Conservation (phyloP, 305 asterid genomes). For the Plantago lanceolata region DNA sequence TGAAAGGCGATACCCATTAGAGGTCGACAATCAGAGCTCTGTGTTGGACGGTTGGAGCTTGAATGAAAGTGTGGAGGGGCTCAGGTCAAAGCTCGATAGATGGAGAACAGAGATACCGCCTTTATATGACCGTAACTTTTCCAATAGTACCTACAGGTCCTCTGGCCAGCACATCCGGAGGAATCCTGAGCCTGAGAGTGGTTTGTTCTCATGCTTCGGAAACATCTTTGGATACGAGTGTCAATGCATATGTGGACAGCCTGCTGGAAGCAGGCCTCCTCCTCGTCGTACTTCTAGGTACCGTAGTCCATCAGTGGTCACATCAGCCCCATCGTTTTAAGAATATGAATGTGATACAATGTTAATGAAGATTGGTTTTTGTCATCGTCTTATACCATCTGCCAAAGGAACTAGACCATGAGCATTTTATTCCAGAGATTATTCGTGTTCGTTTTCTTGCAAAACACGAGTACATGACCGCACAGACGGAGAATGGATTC, state of each 20-base stretch:
- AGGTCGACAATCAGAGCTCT: slow-evolving; percentile 61
- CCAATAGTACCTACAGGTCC: slow-evolving; percentile 49
- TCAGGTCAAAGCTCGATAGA: slow-evolving; percentile 74
- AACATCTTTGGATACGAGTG: slow-evolving; percentile 75
- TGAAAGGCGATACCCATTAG: slow-evolving; percentile 46
- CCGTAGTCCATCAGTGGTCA: slow-evolving; percentile 42
- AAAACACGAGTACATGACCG: background rate
- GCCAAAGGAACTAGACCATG: background rate
- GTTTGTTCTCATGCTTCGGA: slow-evolving; percentile 73
- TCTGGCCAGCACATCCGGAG: slow-evolving; percentile 31
- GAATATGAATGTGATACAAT: background rate
- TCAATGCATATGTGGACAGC: slow-evolving; percentile 78
- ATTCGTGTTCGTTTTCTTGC: background rate
- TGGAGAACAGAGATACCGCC: slow-evolving; percentile 87
- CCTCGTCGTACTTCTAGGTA: slow-evolving; percentile 22
- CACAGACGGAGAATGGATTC: background rate
- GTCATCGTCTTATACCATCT: background rate
- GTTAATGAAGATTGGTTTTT: background rate
- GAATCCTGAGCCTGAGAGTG: slow-evolving; percentile 31
- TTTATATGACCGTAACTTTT: slow-evolving; percentile 46
- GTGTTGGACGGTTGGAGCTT: slow-evolving; percentile 87
- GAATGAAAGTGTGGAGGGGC: slow-evolving; percentile 83
- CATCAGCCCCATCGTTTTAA: slow-evolving; percentile 38
- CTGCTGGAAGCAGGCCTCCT: slow-evolving; percentile 27
- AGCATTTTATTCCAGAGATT: background rate